Evolutionary conservation across 2,329 filamentous ascomycete species (phyloP), one percentile per base, ranked within the genome.

Genomic region (Fusarium sp.): DNA sequence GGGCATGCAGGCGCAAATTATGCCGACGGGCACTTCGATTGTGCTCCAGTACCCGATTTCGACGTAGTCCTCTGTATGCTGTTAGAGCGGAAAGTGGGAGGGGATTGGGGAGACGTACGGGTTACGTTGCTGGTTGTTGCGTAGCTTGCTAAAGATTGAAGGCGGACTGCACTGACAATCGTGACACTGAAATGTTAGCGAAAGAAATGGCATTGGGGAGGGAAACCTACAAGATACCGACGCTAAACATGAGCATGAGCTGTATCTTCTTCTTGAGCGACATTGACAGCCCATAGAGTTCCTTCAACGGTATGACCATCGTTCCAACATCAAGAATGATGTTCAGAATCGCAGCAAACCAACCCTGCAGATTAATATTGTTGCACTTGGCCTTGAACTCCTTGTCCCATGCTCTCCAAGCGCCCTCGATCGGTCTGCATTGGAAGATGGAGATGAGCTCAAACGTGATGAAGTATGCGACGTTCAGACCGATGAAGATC

Each of bases 321-420:
- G 60, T 70, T 1, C 33, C 83, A 9, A 87, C 4, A 68, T 89
- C 87, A 19, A 87, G 77, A 2, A 79, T 72, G 44, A 89, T 88
- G 60, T 85, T 85, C 38, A 86, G 80, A n/a, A 77, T 82, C 0
- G 87, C 87, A 13, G 85, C 84, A 37, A 84, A 80, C 85, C 86
- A 89, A 4, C 79, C 83, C 19, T 87, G 80, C 2, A 81, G 77
- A 67, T 86, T 87, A 65, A 85, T 78, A 52, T 87, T 82, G 50
- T 86, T 80, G 73, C 88, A 90, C 6, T 71, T 79, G 2, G 87
- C 87, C 0, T 72, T 30, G 38, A 82, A 80, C 60, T 83, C 78
- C 3, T 81, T 83, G 42, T 86, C 83, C 86, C 87, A 89, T 5
- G 78, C 78, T 1, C 77, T 82, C 88, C 88, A 90, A 69, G 84